phyloP scores from a whole-genome alignment of 2,329 filamentous ascomycete species.

The Penicillium polonicum region DNA sequence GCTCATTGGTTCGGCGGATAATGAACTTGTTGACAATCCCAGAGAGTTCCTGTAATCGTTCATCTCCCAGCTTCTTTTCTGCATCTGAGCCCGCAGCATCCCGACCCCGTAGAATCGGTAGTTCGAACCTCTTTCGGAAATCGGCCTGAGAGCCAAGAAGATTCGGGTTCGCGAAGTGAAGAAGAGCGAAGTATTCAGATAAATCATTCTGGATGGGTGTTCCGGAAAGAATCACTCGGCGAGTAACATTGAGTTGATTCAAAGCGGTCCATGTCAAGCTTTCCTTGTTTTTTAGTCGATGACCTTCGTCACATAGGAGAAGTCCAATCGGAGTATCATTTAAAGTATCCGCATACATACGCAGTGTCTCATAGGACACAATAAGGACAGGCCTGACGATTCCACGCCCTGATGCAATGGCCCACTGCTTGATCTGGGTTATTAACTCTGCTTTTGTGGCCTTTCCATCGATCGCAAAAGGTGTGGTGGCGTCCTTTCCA shows the following conservation, averaged over 20 bases:
- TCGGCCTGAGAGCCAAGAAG: slow-evolving; percentile 84
- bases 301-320: slow-evolving; percentile 93
- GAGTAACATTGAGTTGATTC: slow-evolving; percentile 83
- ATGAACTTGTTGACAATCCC: slow-evolving; percentile 95
- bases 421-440: slow-evolving; percentile 89
- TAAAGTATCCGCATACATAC: slow-evolving; percentile 85
- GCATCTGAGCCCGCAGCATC: slow-evolving; percentile 85
- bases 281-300: slow-evolving; percentile 94
- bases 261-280: slow-evolving; percentile 91
- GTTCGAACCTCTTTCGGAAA: slow-evolving; percentile 90
- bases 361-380: slow-evolving; percentile 93
- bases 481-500: slow-evolving; percentile 82
- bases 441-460: slow-evolving; percentile 91
- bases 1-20: slow-evolving; percentile 95
- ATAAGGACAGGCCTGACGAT: slow-evolving; percentile 93
- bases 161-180: slow-evolving; percentile 94
- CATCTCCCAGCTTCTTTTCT: slow-evolving; percentile 78
- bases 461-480: slow-evolving; percentile 96
- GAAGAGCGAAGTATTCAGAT: slow-evolving; percentile 94
- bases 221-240: slow-evolving; percentile 90
- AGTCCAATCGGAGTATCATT: slow-evolving; percentile 87
- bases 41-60: slow-evolving; percentile 77
- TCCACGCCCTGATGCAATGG: slow-evolving; percentile 82
- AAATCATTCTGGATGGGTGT: slow-evolving; percentile 98
- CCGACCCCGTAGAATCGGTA: slow-evolving; percentile 86